phyloP scores from a whole-genome alignment of 257 asterid genomes.

The Osmanthus fragrans region DNA sequence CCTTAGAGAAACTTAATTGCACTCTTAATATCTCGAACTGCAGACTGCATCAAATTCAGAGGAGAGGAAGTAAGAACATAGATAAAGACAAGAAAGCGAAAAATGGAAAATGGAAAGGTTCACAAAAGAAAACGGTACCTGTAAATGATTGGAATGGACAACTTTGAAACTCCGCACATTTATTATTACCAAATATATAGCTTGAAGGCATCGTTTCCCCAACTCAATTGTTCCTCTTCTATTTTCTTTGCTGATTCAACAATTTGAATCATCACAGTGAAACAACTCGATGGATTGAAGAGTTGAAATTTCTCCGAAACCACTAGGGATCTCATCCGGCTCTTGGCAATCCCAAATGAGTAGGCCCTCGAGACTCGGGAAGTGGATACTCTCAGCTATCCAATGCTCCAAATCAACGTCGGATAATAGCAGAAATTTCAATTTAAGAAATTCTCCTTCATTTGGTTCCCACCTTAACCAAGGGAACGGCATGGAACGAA shows the following conservation, averaged over 20 bases:
- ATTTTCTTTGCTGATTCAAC: background rate
- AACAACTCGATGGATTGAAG: background rate
- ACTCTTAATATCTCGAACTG: too few relatives aligned
- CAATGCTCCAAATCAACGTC: background rate
- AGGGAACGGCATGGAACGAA: background rate
- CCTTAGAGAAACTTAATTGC: too few relatives aligned
- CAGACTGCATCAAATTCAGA: too few relatives aligned
- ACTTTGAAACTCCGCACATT: too few relatives aligned
- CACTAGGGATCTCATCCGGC: background rate
- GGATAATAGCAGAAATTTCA: background rate
- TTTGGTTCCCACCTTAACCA: background rate
- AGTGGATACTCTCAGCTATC: background rate
- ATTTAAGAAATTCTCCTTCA: background rate
- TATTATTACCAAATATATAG: too few relatives aligned
- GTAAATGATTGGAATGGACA: too few relatives aligned
- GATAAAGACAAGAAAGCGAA: too few relatives aligned
- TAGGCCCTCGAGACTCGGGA: background rate
- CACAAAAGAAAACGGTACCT: too few relatives aligned
- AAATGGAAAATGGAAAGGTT: too few relatives aligned
- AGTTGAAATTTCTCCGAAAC: background rate
- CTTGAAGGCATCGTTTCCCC: background rate
- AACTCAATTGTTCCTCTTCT: background rate
- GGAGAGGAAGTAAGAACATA: too few relatives aligned
- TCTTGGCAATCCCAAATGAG: background rate
- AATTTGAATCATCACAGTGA: background rate